Conservation (phyloP, 495 filamentous ascomycete genomes). For the Delitschia confertaspora region DNA sequence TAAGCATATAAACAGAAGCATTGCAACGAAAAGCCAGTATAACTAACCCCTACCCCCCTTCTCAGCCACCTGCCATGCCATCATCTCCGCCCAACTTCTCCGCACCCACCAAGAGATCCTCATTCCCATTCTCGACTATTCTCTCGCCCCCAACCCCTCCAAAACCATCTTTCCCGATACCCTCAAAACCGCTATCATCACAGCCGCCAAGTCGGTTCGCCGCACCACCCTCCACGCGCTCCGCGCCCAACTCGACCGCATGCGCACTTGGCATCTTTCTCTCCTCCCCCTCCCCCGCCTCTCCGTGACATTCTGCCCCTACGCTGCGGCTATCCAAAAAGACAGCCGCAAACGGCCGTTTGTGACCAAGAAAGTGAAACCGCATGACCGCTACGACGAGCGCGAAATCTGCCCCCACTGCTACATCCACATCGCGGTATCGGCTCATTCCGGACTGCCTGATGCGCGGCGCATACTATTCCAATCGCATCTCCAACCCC, state of each 20-base stretch:
- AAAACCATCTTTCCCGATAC: slow-evolving; percentile 4
- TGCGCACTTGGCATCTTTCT: neutral
- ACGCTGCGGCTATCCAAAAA: slow-evolving; percentile 13
- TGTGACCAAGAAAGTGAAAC: slow-evolving; percentile 13
- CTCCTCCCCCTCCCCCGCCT: slow-evolving; percentile 19
- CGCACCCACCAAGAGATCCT: slow-evolving; percentile 20
- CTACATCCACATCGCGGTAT: slow-evolving; percentile 11
- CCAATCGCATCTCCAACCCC: slow-evolving; percentile 6
- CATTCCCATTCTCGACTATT: slow-evolving; percentile 11
- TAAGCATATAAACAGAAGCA: neutral
- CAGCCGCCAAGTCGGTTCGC: slow-evolving; percentile 13
- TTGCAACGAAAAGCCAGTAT: neutral
- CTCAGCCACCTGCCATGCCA: slow-evolving; percentile 17
- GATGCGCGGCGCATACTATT: slow-evolving; percentile 14
- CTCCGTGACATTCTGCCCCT: slow-evolving; percentile 23
- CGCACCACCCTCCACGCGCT: slow-evolving; percentile 13
- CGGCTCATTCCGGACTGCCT: slow-evolving; percentile 16
- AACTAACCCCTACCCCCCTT: neutral
- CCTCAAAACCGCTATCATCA: slow-evolving; percentile 14
- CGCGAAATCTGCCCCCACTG: slow-evolving; percentile 22
- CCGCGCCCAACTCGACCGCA: slow-evolving; percentile 13
- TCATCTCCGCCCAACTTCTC: slow-evolving; percentile 13
- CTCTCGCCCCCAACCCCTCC: slow-evolving; percentile 2
- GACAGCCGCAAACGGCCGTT: slow-evolving; percentile 2
- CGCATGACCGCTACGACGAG: slow-evolving; percentile 21